These are phyloP conservation scores for Globisporangium nagaii DNA, from an alignment of 352 stramenopile species.

Conservation along the genomic window DNA sequence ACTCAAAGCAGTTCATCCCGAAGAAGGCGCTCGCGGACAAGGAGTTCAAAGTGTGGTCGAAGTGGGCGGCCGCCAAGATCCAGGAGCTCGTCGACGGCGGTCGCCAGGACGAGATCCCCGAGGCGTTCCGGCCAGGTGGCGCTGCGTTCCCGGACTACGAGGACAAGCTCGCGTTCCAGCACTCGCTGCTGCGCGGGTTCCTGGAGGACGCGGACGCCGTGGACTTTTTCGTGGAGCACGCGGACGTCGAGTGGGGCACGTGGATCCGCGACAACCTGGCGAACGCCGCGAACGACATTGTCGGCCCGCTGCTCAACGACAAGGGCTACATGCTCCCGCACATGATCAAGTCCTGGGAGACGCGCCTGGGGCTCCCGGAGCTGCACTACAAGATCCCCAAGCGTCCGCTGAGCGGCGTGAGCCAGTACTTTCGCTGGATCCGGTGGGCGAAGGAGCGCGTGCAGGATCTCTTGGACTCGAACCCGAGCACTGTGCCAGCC, in stretches of 20 bases:
- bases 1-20: slow-evolving; percentile 59
- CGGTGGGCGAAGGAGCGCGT: slow-evolving; percentile 63
- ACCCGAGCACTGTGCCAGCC: slow-evolving; percentile 23
- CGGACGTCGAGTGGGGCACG: slow-evolving; percentile 38
- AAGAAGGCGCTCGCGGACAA: slow-evolving; percentile 25
- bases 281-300: slow-evolving; percentile 35
- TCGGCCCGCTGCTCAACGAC: slow-evolving; percentile 37
- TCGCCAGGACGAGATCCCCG: slow-evolving; percentile 22
- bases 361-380: slow-evolving; percentile 22
- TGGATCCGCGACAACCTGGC: slow-evolving; percentile 47
- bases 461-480: slow-evolving; percentile 38
- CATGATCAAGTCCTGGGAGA: slow-evolving; percentile 68
- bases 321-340: slow-evolving; percentile 61
- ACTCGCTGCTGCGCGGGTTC: slow-evolving; percentile 41
- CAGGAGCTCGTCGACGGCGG: slow-evolving; percentile 12
- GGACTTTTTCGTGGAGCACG: slow-evolving; percentile 56
- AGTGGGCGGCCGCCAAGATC: slow-evolving; percentile 40
- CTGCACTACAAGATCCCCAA: slow-evolving; percentile 56
- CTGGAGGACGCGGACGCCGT: slow-evolving; percentile 35
- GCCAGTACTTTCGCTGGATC: slow-evolving; percentile 69
- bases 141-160: slow-evolving; percentile 37
- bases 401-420: slow-evolving; percentile 35
- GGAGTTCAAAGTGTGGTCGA: slow-evolving; percentile 42
- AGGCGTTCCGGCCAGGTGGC: slow-evolving; percentile 26
- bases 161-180: slow-evolving; percentile 45